Evolutionary conservation across 306 rosid species (phyloP).

Genomic region (Castanea crenata): DNA sequence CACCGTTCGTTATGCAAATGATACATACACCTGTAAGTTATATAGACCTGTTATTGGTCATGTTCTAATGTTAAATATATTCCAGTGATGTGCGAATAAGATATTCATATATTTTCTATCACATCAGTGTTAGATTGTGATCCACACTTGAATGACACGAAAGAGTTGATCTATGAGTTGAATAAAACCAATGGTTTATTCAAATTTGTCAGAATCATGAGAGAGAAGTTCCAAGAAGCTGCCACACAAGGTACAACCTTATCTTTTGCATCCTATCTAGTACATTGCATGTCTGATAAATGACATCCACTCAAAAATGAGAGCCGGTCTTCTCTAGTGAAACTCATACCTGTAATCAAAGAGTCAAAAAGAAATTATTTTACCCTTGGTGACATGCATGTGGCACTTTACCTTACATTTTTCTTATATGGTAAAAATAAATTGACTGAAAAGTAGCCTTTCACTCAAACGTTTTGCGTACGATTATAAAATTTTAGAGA

Average conservation of each 20-base stretch:
- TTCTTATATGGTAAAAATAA: too few species aligned
- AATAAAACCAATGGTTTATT: constrained; percentile 80
- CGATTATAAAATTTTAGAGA: background rate
- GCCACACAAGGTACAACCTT: constrained; percentile 51
- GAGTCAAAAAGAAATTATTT: background rate
- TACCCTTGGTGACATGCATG: background rate
- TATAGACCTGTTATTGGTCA: constrained; percentile 3
- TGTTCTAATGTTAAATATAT: constrained; percentile 17
- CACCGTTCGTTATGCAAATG: constrained; percentile 60
- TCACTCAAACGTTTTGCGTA: background rate
- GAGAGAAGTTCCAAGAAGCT: constrained; percentile 75
- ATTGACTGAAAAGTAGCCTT: too few species aligned
- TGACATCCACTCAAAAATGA: background rate
- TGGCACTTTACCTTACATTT: background rate
- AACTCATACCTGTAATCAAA: background rate
- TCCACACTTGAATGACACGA: constrained; percentile 51
- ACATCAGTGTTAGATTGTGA: constrained; percentile 70
- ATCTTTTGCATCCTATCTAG: background rate
- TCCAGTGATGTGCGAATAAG: constrained; percentile 12
- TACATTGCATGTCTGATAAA: constrained; percentile 21
- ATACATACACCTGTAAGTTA: constrained; percentile 67
- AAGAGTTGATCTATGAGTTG: constrained; percentile 63
- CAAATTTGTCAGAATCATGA: constrained; percentile 78
- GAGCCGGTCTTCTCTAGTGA: background rate
- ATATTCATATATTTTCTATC: background rate